These are phyloP conservation scores for Chloranthus sessilifolius DNA, from an alignment of 164 flowering plant species.

Conservation along the genomic window DNA sequence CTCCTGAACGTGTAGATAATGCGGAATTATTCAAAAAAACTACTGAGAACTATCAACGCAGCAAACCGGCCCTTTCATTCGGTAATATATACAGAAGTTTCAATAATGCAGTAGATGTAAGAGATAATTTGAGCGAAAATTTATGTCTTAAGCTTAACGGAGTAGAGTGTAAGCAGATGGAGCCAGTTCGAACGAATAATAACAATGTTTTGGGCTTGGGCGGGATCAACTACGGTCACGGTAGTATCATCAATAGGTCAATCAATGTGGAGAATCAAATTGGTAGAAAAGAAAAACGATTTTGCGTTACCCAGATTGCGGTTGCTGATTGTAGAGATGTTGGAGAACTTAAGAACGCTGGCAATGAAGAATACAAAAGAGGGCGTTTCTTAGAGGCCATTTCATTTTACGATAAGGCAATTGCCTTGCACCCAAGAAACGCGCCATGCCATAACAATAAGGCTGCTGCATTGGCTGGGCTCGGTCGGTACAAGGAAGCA, in stretches of 20 bases:
- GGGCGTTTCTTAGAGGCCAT: constrained; percentile 17
- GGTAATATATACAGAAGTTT: constrained; percentile 14
- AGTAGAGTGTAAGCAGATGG: no score
- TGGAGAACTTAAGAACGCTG: constrained; percentile 17
- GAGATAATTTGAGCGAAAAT: no score
- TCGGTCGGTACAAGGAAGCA: constrained; percentile 17
- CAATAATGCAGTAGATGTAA: constrained; percentile 3
- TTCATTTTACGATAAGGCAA: constrained; percentile 18
- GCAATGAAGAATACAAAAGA: constrained; percentile 20
- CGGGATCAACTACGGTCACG: constrained; percentile 13
- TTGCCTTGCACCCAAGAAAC: constrained; percentile 16
- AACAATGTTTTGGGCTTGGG: constrained; percentile 17
- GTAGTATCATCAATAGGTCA: constrained; percentile 10
- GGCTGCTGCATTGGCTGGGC: constrained; percentile 22
- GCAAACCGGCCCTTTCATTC: constrained; percentile 7
- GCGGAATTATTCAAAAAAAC: constrained; percentile 2
- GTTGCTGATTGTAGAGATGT: background rate
- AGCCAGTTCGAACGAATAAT: no score
- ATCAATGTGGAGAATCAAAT: constrained; percentile 3
- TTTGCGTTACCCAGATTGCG: background rate
- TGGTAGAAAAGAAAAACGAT: background rate
- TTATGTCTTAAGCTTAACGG: no score
- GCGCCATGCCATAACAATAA: constrained; percentile 22
- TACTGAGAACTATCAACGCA: constrained; percentile 1
- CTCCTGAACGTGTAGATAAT: background rate